Percentiles rank a stretch among this genome's conserved stretches.
phyloP scores from a whole-genome alignment of 805 yeast genomes.

The Zygosaccharomyces rouxii region DNA sequence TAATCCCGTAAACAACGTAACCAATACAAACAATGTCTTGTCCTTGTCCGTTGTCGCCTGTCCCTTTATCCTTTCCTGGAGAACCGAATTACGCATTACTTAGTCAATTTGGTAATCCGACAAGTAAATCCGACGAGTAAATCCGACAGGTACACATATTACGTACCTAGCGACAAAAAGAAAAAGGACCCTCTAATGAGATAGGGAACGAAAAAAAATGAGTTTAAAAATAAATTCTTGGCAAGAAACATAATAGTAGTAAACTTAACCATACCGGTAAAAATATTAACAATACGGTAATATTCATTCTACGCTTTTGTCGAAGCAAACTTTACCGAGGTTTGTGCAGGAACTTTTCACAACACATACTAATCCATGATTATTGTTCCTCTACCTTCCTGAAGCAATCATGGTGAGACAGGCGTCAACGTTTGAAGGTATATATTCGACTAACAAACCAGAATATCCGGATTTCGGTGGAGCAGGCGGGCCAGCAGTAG shows the following conservation, averaged over 20 bases:
- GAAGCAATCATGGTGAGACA: neutral
- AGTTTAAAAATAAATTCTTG: slow-evolving; percentile 5
- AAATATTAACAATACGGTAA: neutral
- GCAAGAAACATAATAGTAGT: neutral
- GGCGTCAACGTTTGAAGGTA: neutral
- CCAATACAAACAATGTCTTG: too few relatives aligned
- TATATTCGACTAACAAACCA: neutral
- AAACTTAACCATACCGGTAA: neutral
- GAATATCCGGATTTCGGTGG: neutral
- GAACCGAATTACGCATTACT: too few relatives aligned
- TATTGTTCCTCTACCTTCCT: too few relatives aligned
- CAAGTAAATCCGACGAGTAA: too few relatives aligned
- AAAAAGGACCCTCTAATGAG: neutral
- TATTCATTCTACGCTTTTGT: neutral
- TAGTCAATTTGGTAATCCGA: too few relatives aligned
- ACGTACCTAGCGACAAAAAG: neutral
- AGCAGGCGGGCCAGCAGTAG: neutral
- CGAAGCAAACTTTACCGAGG: too few relatives aligned
- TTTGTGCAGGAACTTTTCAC: too few relatives aligned
- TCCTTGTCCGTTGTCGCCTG: neutral
- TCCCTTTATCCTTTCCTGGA: neutral
- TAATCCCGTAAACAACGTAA: too few relatives aligned
- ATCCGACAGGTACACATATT: neutral
- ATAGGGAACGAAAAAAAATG: neutral
- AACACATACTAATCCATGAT: too few relatives aligned